A percentile compares a stretch with the other conserved stretches of the same genome.
phyloP scores from a whole-genome alignment of 1,284 basidiomycete genomes.

The Malassezia slooffiae region DNA sequence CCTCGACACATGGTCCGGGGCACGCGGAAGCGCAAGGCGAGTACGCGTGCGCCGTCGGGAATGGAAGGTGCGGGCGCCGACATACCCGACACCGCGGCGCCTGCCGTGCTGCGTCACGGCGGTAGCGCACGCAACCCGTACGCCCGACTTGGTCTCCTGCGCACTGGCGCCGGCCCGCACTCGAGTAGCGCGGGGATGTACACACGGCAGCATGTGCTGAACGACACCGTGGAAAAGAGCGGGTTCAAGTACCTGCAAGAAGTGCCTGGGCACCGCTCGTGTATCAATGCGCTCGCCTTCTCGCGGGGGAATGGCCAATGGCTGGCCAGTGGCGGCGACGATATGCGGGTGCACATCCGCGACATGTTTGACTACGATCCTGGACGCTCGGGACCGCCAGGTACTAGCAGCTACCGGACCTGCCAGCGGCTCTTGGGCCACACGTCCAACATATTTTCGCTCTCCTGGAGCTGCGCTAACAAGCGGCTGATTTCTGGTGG shows the following conservation, averaged over 20 bases:
- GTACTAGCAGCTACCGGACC: conserved; percentile 8
- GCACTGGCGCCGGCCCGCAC: no score
- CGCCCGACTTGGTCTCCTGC: no score
- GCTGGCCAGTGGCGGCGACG: conserved; percentile 15
- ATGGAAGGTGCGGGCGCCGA: no score
- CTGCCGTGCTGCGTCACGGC: no score
- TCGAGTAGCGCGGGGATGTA: conserved; percentile 6
- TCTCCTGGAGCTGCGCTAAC: conserved; percentile 11
- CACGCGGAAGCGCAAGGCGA: no score
- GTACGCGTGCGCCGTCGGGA: no score
- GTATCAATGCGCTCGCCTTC: conserved; percentile 15
- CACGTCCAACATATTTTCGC: conserved; percentile 12
- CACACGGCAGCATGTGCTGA: conserved; percentile 2
- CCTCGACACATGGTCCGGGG: no score
- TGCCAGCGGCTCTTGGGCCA: conserved; percentile 11
- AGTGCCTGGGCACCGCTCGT: conserved; percentile 13
- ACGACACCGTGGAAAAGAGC: background rate
- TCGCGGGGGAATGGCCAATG: conserved; percentile 12
- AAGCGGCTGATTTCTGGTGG: conserved; percentile 9
- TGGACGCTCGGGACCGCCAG: background rate
- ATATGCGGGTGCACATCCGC: conserved; percentile 13
- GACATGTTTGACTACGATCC: conserved; percentile 13
- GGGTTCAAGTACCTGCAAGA: conserved; percentile 13
- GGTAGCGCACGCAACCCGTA: no score
- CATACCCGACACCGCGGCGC: no score